These are phyloP conservation scores for Globisporangium solare DNA, from an alignment of 352 stramenopile species.

Conservation along the genomic window DNA sequence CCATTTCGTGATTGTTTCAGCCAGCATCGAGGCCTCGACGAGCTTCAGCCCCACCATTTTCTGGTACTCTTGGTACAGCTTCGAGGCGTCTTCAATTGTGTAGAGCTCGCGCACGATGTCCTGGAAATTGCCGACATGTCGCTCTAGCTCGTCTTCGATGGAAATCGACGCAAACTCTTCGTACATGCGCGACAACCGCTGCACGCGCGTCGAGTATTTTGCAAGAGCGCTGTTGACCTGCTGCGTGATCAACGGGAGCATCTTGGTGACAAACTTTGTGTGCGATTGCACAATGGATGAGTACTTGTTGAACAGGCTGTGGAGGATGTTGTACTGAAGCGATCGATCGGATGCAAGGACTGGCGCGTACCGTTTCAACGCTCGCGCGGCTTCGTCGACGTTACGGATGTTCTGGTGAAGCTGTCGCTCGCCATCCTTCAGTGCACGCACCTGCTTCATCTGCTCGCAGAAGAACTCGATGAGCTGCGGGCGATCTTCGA, in stretches of 20 bases:
- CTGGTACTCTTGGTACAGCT: conserved; percentile 69
- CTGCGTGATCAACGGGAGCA: conserved; percentile 62
- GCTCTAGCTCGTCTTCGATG: conserved; percentile 56
- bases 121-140: conserved; percentile 41
- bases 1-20: conserved; percentile 39
- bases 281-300: conserved; percentile 39
- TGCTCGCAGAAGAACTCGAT: conserved; percentile 74
- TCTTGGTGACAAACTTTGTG: conserved; percentile 57
- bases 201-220: conserved; percentile 45
- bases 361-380: conserved; percentile 41
- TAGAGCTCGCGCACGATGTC: conserved; percentile 43
- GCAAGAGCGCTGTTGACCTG: conserved; percentile 56
- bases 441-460: conserved; percentile 44
- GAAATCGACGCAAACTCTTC: conserved; percentile 41
- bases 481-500: conserved; percentile 66
- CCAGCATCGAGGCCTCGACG: conserved; percentile 44
- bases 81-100: conserved; percentile 43
- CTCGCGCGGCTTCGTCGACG: conserved; percentile 56
- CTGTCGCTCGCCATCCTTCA: conserved; percentile 53
- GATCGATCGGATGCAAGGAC: conserved; percentile 20
- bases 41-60: conserved; percentile 63
- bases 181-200: conserved; percentile 44
- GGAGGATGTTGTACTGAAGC: conserved; percentile 44
- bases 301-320: conserved; percentile 47
- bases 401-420: conserved; percentile 67